A percentile compares a stretch with the other conserved stretches of the same genome.
These are phyloP conservation scores for Annulohypoxylon maeteangense DNA, from an alignment of 495 filamentous ascomycete genomes.

Conservation along the genomic window DNA sequence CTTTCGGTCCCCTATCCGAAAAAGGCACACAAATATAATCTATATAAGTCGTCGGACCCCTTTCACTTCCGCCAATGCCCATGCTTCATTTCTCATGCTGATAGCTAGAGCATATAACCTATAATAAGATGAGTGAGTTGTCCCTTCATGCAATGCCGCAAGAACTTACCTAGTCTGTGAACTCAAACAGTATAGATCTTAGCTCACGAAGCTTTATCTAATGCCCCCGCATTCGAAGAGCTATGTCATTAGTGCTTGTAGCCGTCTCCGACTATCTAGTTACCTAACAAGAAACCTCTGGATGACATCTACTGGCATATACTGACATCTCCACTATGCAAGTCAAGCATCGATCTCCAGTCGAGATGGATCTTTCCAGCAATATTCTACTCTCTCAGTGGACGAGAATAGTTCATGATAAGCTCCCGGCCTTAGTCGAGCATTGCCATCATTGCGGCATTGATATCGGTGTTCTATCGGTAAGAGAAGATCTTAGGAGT, in stretches of 20 bases:
- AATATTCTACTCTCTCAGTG: constrained; percentile 34
- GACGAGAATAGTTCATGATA: constrained; percentile 25
- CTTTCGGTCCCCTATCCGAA: constrained; percentile 16
- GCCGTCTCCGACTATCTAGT: constrained; percentile 30
- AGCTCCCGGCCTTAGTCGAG: constrained; percentile 35
- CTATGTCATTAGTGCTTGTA: constrained; percentile 31
- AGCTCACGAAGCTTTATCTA: constrained; percentile 33
- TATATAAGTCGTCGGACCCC: constrained; percentile 18
- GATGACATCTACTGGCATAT: constrained; percentile 31
- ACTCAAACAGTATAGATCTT: constrained; percentile 15
- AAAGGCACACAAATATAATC: constrained; percentile 11
- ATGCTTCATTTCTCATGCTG: neutral
- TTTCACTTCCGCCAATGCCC: neutral
- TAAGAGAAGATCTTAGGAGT: constrained; percentile 17
- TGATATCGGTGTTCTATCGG: constrained; percentile 36
- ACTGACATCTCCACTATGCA: constrained; percentile 34
- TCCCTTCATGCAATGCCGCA: constrained; percentile 4
- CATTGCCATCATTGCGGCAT: constrained; percentile 31
- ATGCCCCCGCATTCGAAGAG: constrained; percentile 29
- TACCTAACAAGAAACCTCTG: constrained; percentile 40
- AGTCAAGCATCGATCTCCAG: constrained; percentile 36
- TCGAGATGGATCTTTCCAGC: constrained; percentile 33
- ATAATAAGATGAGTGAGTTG: neutral
- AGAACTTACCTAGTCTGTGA: constrained; percentile 18
- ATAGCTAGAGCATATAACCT: constrained; percentile 1